Evolutionary conservation across 345 rosid genomes (phyloP).

Genomic region (Salix caprea): DNA sequence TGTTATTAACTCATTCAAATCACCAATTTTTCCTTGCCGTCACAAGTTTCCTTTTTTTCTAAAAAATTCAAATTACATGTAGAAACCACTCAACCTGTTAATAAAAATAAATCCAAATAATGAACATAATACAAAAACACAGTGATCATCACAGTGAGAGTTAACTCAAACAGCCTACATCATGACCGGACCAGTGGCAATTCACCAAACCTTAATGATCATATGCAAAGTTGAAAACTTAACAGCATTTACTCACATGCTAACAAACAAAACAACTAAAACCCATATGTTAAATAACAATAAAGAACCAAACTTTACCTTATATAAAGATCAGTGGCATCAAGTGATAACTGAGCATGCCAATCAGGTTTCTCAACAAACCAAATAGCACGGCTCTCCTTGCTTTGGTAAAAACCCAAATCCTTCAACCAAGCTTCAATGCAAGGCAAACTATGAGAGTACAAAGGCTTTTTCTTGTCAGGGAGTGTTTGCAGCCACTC

Average conservation of each 20-base stretch:
- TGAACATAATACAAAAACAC: not conserved
- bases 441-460: conserved; percentile 89
- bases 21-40: not conserved
- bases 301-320: conserved; percentile 40
- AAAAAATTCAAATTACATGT: not conserved
- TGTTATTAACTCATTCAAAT: not conserved
- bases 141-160: not conserved
- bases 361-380: conserved; percentile 70
- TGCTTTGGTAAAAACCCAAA: conserved; percentile 69
- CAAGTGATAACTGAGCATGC: conserved; percentile 86
- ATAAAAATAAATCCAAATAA: not conserved
- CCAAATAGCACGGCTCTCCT: conserved; percentile 79
- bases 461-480: conserved; percentile 75
- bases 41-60: not conserved
- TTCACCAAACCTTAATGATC: not conserved
- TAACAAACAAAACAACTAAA: not conserved
- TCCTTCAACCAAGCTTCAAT: conserved; percentile 81
- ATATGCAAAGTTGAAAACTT: not conserved
- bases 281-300: not conserved
- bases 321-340: conserved; percentile 73
- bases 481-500: conserved; percentile 81
- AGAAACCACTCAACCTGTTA: not conserved
- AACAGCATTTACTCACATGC: not conserved
- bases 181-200: not conserved
- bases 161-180: not conserved